Conservation (phyloP, 1,139 yeast genomes). For the Zygoascus meyerae region DNA sequence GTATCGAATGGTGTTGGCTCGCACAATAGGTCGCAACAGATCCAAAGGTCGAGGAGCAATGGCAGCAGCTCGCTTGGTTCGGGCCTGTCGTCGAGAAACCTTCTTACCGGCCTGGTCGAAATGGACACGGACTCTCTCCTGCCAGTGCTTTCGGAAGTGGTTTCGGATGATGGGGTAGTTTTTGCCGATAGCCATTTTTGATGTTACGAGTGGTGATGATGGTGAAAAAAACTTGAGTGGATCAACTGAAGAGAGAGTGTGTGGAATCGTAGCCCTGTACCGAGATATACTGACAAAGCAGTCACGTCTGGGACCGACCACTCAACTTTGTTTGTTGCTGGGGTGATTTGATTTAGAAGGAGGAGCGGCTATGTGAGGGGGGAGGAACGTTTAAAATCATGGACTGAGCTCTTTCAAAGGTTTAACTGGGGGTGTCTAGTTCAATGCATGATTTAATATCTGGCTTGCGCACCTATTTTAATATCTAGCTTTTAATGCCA, state of each 20-base stretch:
- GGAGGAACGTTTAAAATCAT: too few species aligned
- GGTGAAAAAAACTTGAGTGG: constrained; percentile 10
- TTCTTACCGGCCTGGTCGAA: constrained; percentile 99
- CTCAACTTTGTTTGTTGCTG: too few species aligned
- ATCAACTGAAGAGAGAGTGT: background rate
- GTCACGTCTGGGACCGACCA: too few species aligned
- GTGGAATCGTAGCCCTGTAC: too few species aligned
- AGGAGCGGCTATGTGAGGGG: too few species aligned
- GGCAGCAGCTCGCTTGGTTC: constrained; percentile 91
- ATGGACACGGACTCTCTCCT: constrained; percentile 98
- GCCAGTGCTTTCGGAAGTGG: constrained; percentile 99
- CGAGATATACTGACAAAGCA: too few species aligned
- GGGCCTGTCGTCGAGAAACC: constrained; percentile 91
- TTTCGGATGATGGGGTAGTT: constrained; percentile 58
- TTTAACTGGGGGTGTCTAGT: too few species aligned
- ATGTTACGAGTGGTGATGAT: constrained; percentile 4
- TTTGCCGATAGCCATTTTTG: constrained; percentile 80
- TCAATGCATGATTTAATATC: too few species aligned
- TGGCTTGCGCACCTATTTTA: too few species aligned
- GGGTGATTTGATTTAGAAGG: too few species aligned
- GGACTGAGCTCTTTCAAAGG: too few species aligned
- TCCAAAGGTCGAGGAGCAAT: constrained; percentile 98
- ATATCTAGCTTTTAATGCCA: too few species aligned
- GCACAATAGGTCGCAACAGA: constrained; percentile 92
- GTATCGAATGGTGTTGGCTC: constrained; percentile 98